Conservation (phyloP, 1,284 basidiomycete species). For the Neonothopanus nambi region DNA sequence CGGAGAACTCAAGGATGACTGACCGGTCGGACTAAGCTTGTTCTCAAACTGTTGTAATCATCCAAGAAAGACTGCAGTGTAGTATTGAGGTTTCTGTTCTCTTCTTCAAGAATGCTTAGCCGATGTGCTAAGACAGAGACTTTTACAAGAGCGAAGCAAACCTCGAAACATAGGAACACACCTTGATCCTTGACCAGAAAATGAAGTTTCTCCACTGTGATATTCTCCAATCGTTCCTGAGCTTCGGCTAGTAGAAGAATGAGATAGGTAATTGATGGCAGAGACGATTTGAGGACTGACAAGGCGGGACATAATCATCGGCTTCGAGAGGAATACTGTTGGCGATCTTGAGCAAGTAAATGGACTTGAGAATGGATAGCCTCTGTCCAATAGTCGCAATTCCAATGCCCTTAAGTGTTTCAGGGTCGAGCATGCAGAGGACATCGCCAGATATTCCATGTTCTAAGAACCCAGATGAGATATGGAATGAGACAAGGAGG, state of each 20-base stretch:
- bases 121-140: slow-evolving; percentile 55
- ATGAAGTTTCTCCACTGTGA: slow-evolving; percentile 70
- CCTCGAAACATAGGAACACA: slow-evolving; percentile 31
- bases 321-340: slow-evolving; percentile 83
- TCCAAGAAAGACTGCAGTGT: slow-evolving; percentile 64
- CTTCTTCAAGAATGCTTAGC: slow-evolving; percentile 69
- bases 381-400: slow-evolving; percentile 86
- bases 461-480: slow-evolving; percentile 47
- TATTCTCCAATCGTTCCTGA: slow-evolving; percentile 57
- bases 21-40: slow-evolving; percentile 34
- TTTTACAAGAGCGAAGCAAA: slow-evolving; percentile 8
- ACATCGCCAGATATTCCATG: slow-evolving; percentile 91
- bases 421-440: slow-evolving; percentile 78
- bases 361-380: slow-evolving; percentile 83
- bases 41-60: slow-evolving; percentile 54
- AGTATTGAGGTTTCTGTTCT: slow-evolving; percentile 68
- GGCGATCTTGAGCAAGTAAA: slow-evolving; percentile 85
- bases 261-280: neutral
- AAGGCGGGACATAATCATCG: slow-evolving; percentile 88
- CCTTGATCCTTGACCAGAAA: slow-evolving; percentile 77
- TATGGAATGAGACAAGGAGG: slow-evolving; percentile 18
- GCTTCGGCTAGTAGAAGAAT: slow-evolving; percentile 49
- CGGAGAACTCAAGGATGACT: slow-evolving; percentile 5
- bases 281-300: slow-evolving; percentile 48
- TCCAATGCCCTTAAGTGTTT: slow-evolving; percentile 82